These are phyloP conservation scores for Coprinellus micaceus DNA, from an alignment of 768 basidiomycete genomes.

Conservation along the genomic window DNA sequence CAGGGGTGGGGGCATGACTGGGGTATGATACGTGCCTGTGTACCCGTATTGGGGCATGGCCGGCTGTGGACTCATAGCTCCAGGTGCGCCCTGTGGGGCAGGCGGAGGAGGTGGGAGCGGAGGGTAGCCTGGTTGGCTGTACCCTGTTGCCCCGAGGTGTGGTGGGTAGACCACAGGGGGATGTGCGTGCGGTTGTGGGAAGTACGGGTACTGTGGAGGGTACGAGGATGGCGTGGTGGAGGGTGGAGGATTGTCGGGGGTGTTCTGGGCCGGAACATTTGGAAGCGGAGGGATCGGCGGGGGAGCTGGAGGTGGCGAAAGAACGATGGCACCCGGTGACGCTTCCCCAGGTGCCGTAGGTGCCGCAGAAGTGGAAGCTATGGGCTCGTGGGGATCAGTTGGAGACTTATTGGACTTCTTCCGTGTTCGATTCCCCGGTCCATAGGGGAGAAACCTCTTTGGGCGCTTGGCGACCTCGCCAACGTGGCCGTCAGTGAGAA, in stretches of 20 bases:
- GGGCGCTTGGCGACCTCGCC: slow-evolving; percentile 38
- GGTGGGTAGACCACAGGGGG: slow-evolving; percentile 3
- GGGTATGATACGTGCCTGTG: background rate
- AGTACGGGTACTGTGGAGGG: background rate
- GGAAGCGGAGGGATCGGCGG: background rate
- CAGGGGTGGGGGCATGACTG: background rate
- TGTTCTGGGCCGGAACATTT: background rate
- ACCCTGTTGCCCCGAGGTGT: slow-evolving; percentile 8
- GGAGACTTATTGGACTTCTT: slow-evolving; percentile 32
- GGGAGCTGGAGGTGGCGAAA: background rate
- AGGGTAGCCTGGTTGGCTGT: slow-evolving; percentile 14
- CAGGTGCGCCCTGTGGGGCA: background rate
- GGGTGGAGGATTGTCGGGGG: background rate
- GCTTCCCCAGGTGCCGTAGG: slow-evolving; percentile 14
- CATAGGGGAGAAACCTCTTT: slow-evolving; percentile 44
- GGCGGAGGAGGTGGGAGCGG: slow-evolving; percentile 9
- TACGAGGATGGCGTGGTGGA: background rate
- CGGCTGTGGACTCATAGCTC: background rate
- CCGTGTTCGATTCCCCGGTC: slow-evolving; percentile 25
- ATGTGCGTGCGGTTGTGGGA: background rate
- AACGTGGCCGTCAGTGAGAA: slow-evolving; percentile 45
- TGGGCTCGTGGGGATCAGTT: slow-evolving; percentile 15
- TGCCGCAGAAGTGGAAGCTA: slow-evolving; percentile 14
- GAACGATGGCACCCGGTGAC: background rate
- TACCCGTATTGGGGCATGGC: background rate